Base-by-base conservation (phyloP, 495 filamentous ascomycete genomes). In the Parathielavia appendiculata region DNA sequence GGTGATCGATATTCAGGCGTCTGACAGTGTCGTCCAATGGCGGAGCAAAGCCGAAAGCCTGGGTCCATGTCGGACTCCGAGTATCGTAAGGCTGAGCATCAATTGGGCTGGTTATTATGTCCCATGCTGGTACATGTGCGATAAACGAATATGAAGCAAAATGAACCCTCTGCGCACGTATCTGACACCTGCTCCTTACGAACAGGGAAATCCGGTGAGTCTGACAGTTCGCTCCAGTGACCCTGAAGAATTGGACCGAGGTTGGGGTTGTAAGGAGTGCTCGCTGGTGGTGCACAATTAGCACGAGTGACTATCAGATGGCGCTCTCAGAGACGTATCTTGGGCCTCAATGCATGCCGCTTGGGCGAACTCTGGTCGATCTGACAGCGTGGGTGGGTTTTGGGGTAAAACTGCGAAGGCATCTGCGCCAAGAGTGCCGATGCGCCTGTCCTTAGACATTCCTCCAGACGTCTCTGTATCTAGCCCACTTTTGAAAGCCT, bases 401-500 rank as follows among this genome's bases (percentile, higher is more conserved):
- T 14, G 19, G 7, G 19, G 44, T 8, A 2, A 2, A 12, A 8
- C 17, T 26, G 36, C 14, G 20, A 16, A 13, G 35, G n/a, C 5
- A 1, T 8, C n/a, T 35, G 30, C 26, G 26, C 40, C 26, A 34
- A 45, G n/a, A 54, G 32, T 26, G 39, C n/a, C 39, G 17, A 17
- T 11, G 19, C 23, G 20, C 36, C 11, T 11, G 19, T 14, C 26
- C n/a, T 60, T 61, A 74, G 22, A 68, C 63, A 54, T 69, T 63
- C 48, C 70, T 68, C 76, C 76, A 79, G 43, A 75, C 62, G 36
- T 79, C 76, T 67, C 68, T 69, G 62, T 79, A 79, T 60, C 64
- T 71, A 30, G 75, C 74, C 76, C 76, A 79, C 61, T 76, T 76
- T 58, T 73, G 75, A 23, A 79, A 79, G 5, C 77, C 77, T 79